Evolutionary conservation across 345 rosid species (phyloP), one percentile per base, ranked within the genome.

Genomic region (Chamaenerion angustifolium): DNA sequence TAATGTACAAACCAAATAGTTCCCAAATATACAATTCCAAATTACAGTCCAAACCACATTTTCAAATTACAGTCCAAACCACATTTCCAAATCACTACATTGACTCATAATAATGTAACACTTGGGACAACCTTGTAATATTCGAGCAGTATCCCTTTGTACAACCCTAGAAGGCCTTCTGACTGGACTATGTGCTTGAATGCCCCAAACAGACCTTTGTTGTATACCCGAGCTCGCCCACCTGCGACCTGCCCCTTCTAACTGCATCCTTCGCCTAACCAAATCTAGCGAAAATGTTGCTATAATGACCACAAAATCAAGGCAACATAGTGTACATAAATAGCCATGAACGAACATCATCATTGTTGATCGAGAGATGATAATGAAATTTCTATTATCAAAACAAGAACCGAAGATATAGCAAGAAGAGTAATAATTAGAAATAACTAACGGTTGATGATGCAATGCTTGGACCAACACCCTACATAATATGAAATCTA

Each of bases 241-340:
- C n/a, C n/a, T n/a, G n/a, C n/a, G n/a, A 49, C 85, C 95, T 4
- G 76, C 95, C 58, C 98, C 98, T 82, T 92, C 96, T 64, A 92
- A 64, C 56, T 92, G 96, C 90, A 77, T 87, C 61, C 98, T 69
- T 60, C 98, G 76, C 68, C 98, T 74, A 71, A 92, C 95, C 11
- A 92, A 96, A 65, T 92, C 98, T 48, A 92, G 55, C 11, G 98
- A 96, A 60, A 82, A 92, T 51, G 93, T 87, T 13, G 71, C 98
- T 92, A 10, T 12, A 25, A 40, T 17, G 25, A 25, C 35, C 49
- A 54, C 72, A 71, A 46, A 61, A 60, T 17, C 19, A 49, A 27
- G 40, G 12, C 12, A 15, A 58, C 46, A 42, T 14, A 17, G 46
- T 14, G 54, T 46, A 23, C 2, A 23, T 23, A 23, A 23, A 23